Evolutionary conservation across 2,329 filamentous ascomycete genomes (phyloP).

Genomic region (Lasiodiplodia sp.): DNA sequence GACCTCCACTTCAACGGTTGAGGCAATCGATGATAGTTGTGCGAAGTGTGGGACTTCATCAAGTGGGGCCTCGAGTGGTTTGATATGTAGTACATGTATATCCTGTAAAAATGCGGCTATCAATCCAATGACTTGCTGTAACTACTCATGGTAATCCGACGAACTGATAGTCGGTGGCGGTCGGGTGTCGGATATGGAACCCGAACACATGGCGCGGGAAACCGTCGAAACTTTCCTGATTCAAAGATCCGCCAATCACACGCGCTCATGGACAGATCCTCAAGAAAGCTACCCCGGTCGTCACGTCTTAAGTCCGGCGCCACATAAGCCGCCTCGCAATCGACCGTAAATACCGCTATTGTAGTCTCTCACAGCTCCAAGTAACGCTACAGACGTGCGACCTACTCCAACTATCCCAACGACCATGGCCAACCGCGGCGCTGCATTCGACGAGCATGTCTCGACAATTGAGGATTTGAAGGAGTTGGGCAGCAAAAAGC

Average conservation of each 20-base stretch:
- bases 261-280: no score
- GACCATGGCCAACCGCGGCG: conserved; percentile 36
- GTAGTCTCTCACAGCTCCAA: background rate
- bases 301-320: background rate
- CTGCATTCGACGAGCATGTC: conserved; percentile 34
- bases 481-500: conserved; percentile 46
- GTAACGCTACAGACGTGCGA: background rate
- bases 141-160: background rate
- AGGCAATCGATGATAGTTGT: no score
- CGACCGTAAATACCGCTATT: background rate
- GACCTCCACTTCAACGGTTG: no score
- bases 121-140: background rate
- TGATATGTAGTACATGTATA: background rate
- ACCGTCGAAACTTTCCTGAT: background rate
- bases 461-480: conserved; percentile 41
- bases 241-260: background rate
- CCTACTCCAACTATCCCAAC: background rate
- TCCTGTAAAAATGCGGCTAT: background rate
- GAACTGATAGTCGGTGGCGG: background rate
- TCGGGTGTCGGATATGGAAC: background rate
- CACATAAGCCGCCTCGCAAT: background rate
- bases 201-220: background rate
- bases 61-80: no score
- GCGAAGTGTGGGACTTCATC: background rate
- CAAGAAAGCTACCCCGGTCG: background rate